Percentiles rank a stretch among this genome's conserved stretches.
Conservation (phyloP, 352 stramenopile genomes). For the Globisporangium cederbergense region DNA sequence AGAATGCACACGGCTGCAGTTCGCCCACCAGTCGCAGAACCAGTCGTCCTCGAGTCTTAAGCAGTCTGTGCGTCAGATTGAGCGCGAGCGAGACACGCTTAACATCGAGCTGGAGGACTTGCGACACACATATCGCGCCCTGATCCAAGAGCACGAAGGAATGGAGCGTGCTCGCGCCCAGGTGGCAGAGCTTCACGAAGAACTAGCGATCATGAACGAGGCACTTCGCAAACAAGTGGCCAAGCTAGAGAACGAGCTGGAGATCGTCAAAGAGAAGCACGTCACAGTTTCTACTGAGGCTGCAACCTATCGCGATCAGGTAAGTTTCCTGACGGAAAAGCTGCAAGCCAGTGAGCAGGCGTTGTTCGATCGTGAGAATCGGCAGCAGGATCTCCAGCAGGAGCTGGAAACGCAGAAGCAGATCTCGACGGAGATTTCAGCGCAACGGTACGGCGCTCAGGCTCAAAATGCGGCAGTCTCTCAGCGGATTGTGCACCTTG, state of each 20-base stretch:
- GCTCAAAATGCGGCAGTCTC: slow-evolving; percentile 70
- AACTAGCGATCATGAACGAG: slow-evolving; percentile 60
- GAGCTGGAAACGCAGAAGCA: slow-evolving; percentile 67
- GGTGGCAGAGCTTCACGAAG: slow-evolving; percentile 53
- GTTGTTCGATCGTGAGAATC: slow-evolving; percentile 25
- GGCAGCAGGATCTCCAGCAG: slow-evolving; percentile 21
- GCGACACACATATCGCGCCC: slow-evolving; percentile 61
- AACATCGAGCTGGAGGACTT: slow-evolving; percentile 79
- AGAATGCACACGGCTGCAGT: slow-evolving; percentile 67
- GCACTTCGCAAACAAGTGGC: slow-evolving; percentile 57
- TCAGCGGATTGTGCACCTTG: slow-evolving; percentile 73
- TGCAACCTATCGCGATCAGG: slow-evolving; percentile 70
- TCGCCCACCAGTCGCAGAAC: slow-evolving; percentile 41
- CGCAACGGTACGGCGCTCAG: slow-evolving; percentile 69
- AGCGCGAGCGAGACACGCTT: slow-evolving; percentile 64
- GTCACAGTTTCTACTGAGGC: slow-evolving; percentile 48
- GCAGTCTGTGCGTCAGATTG: slow-evolving; percentile 47
- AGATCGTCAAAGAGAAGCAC: slow-evolving; percentile 51
- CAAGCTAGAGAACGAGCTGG: slow-evolving; percentile 55
- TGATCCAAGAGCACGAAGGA: slow-evolving; percentile 72
- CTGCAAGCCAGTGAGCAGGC: slow-evolving; percentile 51
- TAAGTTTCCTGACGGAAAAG: slow-evolving; percentile 76
- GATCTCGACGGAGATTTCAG: slow-evolving; percentile 74
- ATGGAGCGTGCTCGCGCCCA: slow-evolving; percentile 56
- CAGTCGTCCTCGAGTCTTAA: slow-evolving; percentile 57